Conservation (phyloP, 2,329 filamentous ascomycete genomes). For the Colletotrichum tropicicola region DNA sequence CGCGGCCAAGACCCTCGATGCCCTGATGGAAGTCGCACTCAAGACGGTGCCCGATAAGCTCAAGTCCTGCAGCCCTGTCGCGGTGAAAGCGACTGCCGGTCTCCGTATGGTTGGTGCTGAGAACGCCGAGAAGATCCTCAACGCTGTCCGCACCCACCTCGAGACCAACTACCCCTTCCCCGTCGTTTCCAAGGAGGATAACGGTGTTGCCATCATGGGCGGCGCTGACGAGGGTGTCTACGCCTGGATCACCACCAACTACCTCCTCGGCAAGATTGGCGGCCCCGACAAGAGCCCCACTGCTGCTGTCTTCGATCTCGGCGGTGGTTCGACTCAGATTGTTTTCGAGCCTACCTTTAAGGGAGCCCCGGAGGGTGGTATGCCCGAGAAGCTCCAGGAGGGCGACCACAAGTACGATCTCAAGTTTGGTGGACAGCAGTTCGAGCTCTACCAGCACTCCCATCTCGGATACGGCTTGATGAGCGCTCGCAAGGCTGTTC, state of each 20-base stretch:
- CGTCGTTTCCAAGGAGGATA: slow-evolving; percentile 84
- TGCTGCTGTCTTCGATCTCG: slow-evolving; percentile 94
- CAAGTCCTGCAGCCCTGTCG: slow-evolving; percentile 90
- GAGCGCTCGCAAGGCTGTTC: slow-evolving; percentile 89
- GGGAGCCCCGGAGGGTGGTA: slow-evolving; percentile 74
- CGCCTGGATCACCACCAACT: slow-evolving; percentile 99
- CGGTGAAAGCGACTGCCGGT: slow-evolving; percentile 98
- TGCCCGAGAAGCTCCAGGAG: slow-evolving; percentile 84
- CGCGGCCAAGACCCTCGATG: slow-evolving; percentile 89
- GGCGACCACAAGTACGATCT: slow-evolving; percentile 97
- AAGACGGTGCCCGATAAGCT: slow-evolving; percentile 85
- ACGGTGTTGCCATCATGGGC: slow-evolving; percentile 96
- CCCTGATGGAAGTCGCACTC: slow-evolving; percentile 87
- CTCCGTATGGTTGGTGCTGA: slow-evolving; percentile 86
- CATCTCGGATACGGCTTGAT: slow-evolving; percentile 97
- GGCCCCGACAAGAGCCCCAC: slow-evolving; percentile 89
- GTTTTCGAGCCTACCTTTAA: slow-evolving; percentile 97
- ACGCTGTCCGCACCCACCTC: slow-evolving; percentile 83
- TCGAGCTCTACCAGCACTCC: slow-evolving; percentile 96
- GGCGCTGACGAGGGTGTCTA: slow-evolving; percentile 97
- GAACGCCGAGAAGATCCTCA: slow-evolving; percentile 83
- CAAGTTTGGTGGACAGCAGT: slow-evolving; percentile 88
- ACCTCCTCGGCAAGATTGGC: slow-evolving; percentile 96
- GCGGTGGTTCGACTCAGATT: slow-evolving; percentile 97
- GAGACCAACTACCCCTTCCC: slow-evolving; percentile 95